These are phyloP conservation scores for Protea cynaroides DNA, from an alignment of 164 flowering plant species.

Conservation along the genomic window DNA sequence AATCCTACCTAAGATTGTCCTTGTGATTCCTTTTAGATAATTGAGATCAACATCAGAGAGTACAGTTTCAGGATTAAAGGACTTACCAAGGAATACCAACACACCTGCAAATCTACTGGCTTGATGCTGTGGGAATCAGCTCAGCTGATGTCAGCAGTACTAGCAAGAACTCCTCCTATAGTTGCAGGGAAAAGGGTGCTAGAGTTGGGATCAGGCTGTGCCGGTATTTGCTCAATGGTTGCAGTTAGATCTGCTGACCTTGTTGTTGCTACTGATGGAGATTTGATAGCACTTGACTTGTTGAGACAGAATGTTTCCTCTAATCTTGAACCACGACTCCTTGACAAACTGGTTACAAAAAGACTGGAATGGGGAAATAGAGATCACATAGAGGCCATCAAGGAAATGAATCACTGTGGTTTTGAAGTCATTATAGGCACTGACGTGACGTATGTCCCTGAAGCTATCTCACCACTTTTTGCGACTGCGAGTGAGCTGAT, in stretches of 20 bases:
- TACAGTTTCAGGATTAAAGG: constrained; percentile 52
- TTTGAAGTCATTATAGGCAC: constrained; percentile 86
- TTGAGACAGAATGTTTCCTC: constrained; percentile 48
- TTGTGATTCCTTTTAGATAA: constrained; percentile 27
- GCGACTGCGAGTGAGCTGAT: constrained; percentile 65
- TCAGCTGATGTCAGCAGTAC: constrained; percentile 73
- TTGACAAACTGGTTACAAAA: constrained; percentile 30
- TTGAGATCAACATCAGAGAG: constrained; percentile 39
- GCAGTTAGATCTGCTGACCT: constrained; percentile 59
- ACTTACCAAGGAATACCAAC: constrained; percentile 72
- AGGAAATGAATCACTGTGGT: constrained; percentile 36
- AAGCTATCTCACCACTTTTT: constrained; percentile 70
- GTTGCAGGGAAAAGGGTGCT: constrained; percentile 66
- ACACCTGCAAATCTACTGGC: constrained; percentile 97
- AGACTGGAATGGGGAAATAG: constrained; percentile 83
- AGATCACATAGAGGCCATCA: constrained; percentile 47
- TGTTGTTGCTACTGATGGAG: constrained; percentile 88
- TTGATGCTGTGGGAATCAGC: constrained; percentile 98
- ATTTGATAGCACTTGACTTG: constrained; percentile 54
- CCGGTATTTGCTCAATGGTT: constrained; percentile 87
- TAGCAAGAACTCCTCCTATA: constrained; percentile 63
- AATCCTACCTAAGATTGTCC: constrained; percentile 5
- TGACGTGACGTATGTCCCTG: constrained; percentile 73
- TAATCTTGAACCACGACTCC: constrained; percentile 37
- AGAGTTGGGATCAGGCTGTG: constrained; percentile 86